These are phyloP conservation scores for Fusarium drepaniforme DNA, from an alignment of 2,329 filamentous ascomycete genomes.

Conservation along the genomic window DNA sequence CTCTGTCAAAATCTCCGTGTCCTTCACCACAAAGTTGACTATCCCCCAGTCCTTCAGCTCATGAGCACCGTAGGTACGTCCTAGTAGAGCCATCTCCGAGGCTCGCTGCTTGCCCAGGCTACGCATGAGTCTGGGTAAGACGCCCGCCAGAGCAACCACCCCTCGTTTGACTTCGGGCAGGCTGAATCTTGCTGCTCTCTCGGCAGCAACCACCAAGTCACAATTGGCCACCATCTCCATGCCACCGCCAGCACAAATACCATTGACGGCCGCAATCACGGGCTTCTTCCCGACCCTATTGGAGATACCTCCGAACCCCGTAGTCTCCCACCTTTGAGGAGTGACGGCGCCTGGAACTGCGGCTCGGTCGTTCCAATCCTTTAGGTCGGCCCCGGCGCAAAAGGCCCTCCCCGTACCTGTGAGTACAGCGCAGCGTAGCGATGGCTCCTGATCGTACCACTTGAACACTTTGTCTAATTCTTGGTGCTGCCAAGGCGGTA, in stretches of 20 bases:
- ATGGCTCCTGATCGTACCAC: conserved; percentile 66
- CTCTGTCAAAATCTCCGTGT: conserved; percentile 57
- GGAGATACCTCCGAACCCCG: neutral
- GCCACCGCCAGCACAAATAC: conserved; percentile 67
- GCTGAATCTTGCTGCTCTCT: conserved; percentile 60
- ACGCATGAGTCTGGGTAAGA: conserved; percentile 63
- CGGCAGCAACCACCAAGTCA: conserved; percentile 65
- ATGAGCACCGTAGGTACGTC: conserved; percentile 57
- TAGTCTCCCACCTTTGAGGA: too few relatives aligned
- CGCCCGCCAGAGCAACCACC: conserved; percentile 65
- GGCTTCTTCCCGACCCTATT: conserved; percentile 70
- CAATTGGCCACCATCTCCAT: conserved; percentile 69
- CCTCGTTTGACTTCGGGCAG: conserved; percentile 67
- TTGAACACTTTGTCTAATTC: conserved; percentile 53
- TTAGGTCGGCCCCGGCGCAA: conserved; percentile 67
- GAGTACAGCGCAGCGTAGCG: conserved; percentile 60
- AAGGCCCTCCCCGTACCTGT: conserved; percentile 67
- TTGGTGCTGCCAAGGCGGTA: conserved; percentile 25
- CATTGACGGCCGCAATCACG: conserved; percentile 70
- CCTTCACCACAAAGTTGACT: conserved; percentile 39
- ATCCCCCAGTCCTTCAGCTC: conserved; percentile 44
- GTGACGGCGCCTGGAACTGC: too few relatives aligned
- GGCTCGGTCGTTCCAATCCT: conserved; percentile 53
- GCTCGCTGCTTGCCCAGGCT: conserved; percentile 60
- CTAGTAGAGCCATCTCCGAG: conserved; percentile 63